These are phyloP conservation scores for Ustilago bromivora DNA, from an alignment of 1,284 basidiomycete genomes.

Conservation along the genomic window DNA sequence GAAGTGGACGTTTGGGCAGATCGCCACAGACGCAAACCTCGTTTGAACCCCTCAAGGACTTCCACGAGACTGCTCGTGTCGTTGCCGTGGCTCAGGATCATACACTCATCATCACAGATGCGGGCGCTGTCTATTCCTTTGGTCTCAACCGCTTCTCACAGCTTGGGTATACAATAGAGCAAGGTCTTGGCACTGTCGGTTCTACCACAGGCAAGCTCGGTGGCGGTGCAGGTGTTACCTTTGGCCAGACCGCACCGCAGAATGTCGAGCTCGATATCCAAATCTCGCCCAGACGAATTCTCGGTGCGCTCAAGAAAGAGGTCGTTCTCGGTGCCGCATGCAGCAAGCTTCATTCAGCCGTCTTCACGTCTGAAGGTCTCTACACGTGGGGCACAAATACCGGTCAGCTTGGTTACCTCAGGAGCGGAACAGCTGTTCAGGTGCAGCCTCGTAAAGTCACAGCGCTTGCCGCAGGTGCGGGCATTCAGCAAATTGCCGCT, in stretches of 20 bases:
- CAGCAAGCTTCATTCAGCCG: constrained; percentile 86
- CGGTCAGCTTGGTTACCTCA: constrained; percentile 84
- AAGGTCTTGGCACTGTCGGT: constrained; percentile 60
- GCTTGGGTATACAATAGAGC: constrained; percentile 86
- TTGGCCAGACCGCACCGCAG: constrained; percentile 30
- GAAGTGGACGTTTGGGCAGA: constrained; percentile 74
- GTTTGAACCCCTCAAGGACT: constrained; percentile 76
- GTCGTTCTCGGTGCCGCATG: constrained; percentile 85
- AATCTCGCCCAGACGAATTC: constrained; percentile 79
- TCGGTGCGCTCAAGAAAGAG: constrained; percentile 84
- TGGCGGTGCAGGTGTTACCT: constrained; percentile 72
- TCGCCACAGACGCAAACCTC: constrained; percentile 83
- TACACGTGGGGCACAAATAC: constrained; percentile 96
- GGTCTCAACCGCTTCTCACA: constrained; percentile 81
- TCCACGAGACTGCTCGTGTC: constrained; percentile 72
- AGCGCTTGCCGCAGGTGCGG: constrained; percentile 64
- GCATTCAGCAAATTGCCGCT: constrained; percentile 67
- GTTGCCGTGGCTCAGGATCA: constrained; percentile 94
- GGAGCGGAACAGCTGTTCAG: constrained; percentile 79
- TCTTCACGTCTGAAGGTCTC: constrained; percentile 85
- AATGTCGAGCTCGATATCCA: constrained; percentile 74
- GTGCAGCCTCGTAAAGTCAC: constrained; percentile 85
- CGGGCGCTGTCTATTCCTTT: constrained; percentile 89
- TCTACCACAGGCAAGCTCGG: constrained; percentile 45
- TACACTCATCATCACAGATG: constrained; percentile 83